Evolutionary conservation across 257 asterid species (phyloP).

Genomic region (Schizonepeta tenuifolia): DNA sequence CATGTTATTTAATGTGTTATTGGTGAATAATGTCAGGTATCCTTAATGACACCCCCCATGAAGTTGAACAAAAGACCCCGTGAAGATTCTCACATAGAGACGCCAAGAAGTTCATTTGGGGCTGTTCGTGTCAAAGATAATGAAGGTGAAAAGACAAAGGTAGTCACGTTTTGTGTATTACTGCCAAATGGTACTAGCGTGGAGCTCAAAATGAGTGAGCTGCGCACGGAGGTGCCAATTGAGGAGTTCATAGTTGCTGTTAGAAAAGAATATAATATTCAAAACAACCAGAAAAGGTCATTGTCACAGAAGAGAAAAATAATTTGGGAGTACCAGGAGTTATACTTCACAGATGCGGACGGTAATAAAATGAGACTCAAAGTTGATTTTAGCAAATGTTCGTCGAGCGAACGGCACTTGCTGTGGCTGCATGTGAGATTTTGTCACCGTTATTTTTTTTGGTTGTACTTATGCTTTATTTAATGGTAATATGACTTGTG

Average conservation of each 20-base stretch:
- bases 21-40: slow-evolving; percentile 41
- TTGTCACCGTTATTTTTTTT: not conserved
- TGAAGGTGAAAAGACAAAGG: not conserved
- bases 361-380: slow-evolving; percentile 33
- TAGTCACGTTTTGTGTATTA: slow-evolving; percentile 52
- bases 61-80: slow-evolving; percentile 44
- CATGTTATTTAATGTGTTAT: slow-evolving; percentile 4
- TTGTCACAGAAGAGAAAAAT: slow-evolving; percentile 31
- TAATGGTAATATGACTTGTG: slow-evolving; percentile 14
- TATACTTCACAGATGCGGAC: slow-evolving; percentile 52
- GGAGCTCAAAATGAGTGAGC: slow-evolving; percentile 42
- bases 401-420: slow-evolving; percentile 43
- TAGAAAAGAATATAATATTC: slow-evolving; percentile 30
- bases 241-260: slow-evolving; percentile 40
- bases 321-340: slow-evolving; percentile 49
- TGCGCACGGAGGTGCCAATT: slow-evolving; percentile 35
- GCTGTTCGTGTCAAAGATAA: slow-evolving; percentile 15
- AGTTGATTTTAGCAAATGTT: slow-evolving; percentile 39
- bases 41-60: slow-evolving; percentile 32
- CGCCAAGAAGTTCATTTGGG: slow-evolving; percentile 33
- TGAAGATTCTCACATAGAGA: slow-evolving; percentile 32
- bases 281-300: slow-evolving; percentile 25
- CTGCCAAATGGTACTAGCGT: slow-evolving; percentile 57
- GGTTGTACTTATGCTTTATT: not conserved
- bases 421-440: slow-evolving; percentile 55